Percentiles rank a stretch among this genome's conserved stretches.
phyloP scores from a whole-genome alignment of 1,139 yeast genomes.

The Lodderomyces beijingensis region DNA sequence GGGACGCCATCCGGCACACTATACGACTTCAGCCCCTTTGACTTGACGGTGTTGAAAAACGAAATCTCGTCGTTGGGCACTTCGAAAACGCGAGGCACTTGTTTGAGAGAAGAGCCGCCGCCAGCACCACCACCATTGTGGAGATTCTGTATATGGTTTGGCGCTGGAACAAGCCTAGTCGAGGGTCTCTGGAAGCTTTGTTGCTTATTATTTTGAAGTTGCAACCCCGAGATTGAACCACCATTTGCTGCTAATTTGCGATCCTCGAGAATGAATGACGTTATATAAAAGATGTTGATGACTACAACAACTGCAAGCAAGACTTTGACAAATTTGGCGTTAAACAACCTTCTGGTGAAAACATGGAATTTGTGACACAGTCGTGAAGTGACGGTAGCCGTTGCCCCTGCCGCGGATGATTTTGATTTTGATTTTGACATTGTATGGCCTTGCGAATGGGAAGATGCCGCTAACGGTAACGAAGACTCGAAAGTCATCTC shows the following conservation, averaged over 20 bases:
- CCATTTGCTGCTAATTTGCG: conserved; percentile 6
- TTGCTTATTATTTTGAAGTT: conserved; percentile 5
- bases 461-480: too few relatives aligned
- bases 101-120: conserved; percentile 6
- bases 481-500: too few relatives aligned
- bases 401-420: too few relatives aligned
- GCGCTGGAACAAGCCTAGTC: conserved; percentile 3
- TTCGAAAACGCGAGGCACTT: conserved; percentile 4
- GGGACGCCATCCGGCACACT: conserved; percentile 15
- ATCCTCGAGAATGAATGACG: conserved; percentile 17
- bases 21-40: conserved; percentile 8
- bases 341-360: too few relatives aligned
- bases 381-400: too few relatives aligned
- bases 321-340: conserved; percentile 17
- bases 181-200: not conserved
- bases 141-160: conserved; percentile 6
- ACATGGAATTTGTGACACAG: too few relatives aligned
- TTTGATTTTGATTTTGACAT: too few relatives aligned
- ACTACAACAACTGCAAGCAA: conserved; percentile 18
- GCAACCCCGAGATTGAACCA: not conserved
- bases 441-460: too few relatives aligned
- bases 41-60: not conserved
- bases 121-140: conserved; percentile 5
- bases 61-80: conserved; percentile 1
- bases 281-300: conserved; percentile 17